Base-by-base conservation (phyloP, 306 rosid genomes). In the Hippophae rhamnoides region DNA sequence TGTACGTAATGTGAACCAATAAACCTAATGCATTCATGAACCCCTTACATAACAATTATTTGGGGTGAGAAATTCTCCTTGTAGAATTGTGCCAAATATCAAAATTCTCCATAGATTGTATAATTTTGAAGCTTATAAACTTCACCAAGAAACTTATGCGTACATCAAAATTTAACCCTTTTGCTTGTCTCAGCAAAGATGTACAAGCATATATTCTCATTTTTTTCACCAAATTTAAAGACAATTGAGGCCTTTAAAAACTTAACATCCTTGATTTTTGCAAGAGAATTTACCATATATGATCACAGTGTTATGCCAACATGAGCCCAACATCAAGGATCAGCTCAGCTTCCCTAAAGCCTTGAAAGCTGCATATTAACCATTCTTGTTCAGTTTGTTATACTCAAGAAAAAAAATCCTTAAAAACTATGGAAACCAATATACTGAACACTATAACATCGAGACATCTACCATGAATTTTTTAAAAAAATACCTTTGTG, bases 281-380 rank as follows among this genome's bases (percentile, higher is more conserved):
- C 18, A 25, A 3, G 59, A 38, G 67, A 73, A 58, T 64, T 69
- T 85, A 90, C 97, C 97, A 61, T 87, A 87, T 76, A n/a, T 56
- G 86, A 69, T 90, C 95, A 3, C 98, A 90, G 75, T 81, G 98
- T 69, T 81, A n/a, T 82, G 70, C 98, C 98, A 53, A 90, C 92
- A n/a, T n/a, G n/a, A n/a, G n/a, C n/a, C n/a, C n/a, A n/a, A n/a
- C n/a, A 69, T 87, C 89, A 72, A 83, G 74, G 61, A 90, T n/a
- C n/a, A n/a, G n/a, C n/a, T 83, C 79, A 87, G 75, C 92, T 83
- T 85, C 66, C 96, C 96, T 58, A 90, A 89, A 69, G 95, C 79
- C 82, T 90, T 87, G 69, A 90, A 90, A 75, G 95, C 98, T 90
- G 68, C 81, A 83, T 1, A 40, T 10, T 49, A 63, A 45, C 46